A percentile compares a stretch with the other conserved stretches of the same genome.
These are phyloP conservation scores for Fusarium subglutinans DNA, from an alignment of 2,329 filamentous ascomycete genomes.

Conservation along the genomic window DNA sequence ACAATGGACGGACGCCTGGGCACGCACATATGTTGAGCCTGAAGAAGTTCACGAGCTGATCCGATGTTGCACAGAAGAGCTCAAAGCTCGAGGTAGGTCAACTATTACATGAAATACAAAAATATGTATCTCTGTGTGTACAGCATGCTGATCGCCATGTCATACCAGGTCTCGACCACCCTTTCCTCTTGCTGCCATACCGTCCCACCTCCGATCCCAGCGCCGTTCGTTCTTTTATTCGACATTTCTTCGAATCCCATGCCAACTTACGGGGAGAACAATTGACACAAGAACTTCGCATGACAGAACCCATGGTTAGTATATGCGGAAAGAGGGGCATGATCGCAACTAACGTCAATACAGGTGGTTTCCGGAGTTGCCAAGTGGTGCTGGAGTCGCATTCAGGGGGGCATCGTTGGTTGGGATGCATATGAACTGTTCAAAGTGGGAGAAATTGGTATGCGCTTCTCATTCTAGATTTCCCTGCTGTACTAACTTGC, in stretches of 20 bases:
- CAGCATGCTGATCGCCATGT: constrained; percentile 34
- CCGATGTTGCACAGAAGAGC: constrained; percentile 84
- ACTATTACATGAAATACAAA: not conserved
- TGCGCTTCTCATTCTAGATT: constrained; percentile 6
- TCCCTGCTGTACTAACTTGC: constrained; percentile 26
- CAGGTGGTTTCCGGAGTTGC: constrained; percentile 92
- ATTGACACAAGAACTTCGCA: constrained; percentile 85
- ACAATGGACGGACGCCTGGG: constrained; percentile 88
- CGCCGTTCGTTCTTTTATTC: constrained; percentile 89
- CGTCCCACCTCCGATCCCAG: constrained; percentile 92
- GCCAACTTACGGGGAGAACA: constrained; percentile 72
- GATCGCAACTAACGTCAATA: constrained; percentile 35
- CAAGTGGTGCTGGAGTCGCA: constrained; percentile 98
- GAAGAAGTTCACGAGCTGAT: constrained; percentile 93
- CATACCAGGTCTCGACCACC: constrained; percentile 79
- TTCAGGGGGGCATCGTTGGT: constrained; percentile 89
- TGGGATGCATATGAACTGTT: constrained; percentile 99
- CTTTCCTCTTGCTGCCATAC: constrained; percentile 94
- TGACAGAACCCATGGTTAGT: constrained; percentile 92
- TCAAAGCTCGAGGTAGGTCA: constrained; percentile 89
- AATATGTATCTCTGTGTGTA: not conserved
- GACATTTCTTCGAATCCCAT: constrained; percentile 85
- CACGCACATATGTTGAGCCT: constrained; percentile 81
- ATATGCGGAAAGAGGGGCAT: not conserved
- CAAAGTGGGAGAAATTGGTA: constrained; percentile 91